These are phyloP conservation scores for Quercus robur DNA, from an alignment of 306 rosid species.

Conservation along the genomic window DNA sequence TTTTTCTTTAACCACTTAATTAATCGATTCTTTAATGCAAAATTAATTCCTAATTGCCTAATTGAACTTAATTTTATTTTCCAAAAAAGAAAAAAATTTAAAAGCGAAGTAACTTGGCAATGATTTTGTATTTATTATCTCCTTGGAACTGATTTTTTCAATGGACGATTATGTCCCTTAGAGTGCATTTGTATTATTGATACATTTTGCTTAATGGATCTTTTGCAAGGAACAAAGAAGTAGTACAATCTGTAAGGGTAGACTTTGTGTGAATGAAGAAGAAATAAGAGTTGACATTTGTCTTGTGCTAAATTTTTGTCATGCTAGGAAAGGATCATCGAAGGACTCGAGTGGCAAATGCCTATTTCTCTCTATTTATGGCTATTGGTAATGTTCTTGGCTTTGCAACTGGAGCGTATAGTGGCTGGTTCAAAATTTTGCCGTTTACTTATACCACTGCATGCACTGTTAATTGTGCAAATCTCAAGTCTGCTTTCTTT, in stretches of 20 bases:
- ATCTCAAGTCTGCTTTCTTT: slow-evolving; percentile 92
- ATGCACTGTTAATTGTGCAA: slow-evolving; percentile 80
- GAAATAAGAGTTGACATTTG: slow-evolving; percentile 16
- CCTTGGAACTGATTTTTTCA: neutral
- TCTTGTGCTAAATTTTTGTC: slow-evolving; percentile 22
- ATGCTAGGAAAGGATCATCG: slow-evolving; percentile 80
- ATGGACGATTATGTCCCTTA: neutral
- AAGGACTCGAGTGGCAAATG: slow-evolving; percentile 92
- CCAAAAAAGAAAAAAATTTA: too few species aligned
- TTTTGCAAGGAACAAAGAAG: slow-evolving; percentile 3
- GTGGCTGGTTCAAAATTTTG: slow-evolving; percentile 83
- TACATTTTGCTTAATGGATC: neutral
- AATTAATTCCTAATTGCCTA: neutral
- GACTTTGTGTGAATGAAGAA: neutral
- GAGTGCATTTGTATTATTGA: neutral
- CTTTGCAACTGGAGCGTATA: slow-evolving; percentile 79
- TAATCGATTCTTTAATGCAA: neutral
- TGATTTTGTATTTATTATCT: neutral
- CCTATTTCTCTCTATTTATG: slow-evolving; percentile 90
- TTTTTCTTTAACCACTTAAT: neutral
- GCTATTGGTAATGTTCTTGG: slow-evolving; percentile 95
- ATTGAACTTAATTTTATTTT: too few species aligned
- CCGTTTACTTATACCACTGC: slow-evolving; percentile 64
- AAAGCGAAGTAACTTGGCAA: too few species aligned
- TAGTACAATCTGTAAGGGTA: neutral